These are phyloP conservation scores for Quercus phellos DNA, from an alignment of 331 rosid genomes.

Conservation along the genomic window DNA sequence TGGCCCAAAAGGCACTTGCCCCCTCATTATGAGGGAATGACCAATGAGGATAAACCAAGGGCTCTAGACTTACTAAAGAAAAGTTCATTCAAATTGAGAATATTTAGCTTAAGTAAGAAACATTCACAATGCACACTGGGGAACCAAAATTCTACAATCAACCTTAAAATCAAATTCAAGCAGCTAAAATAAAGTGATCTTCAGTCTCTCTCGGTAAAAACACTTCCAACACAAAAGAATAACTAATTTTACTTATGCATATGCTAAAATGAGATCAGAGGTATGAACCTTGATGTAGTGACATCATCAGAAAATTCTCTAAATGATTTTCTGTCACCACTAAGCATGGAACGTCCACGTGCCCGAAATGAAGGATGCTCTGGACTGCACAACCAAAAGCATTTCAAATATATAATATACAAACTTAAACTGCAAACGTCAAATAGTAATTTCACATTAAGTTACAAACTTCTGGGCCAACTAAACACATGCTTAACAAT, in stretches of 20 bases:
- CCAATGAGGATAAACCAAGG: no score
- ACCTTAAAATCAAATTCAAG: neutral
- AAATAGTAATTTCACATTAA: neutral
- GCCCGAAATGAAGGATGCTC: constrained; percentile 91
- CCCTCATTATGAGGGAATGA: no score
- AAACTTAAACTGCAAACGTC: neutral
- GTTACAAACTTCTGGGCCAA: neutral
- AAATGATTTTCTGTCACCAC: constrained; percentile 82
- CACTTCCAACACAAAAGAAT: neutral
- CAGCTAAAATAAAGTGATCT: neutral
- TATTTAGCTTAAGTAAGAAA: no score
- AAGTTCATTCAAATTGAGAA: no score
- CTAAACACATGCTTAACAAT: neutral
- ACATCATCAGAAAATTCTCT: constrained; percentile 81
- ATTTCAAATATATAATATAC: neutral
- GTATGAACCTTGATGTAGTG: constrained; percentile 77
- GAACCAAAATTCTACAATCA: neutral
- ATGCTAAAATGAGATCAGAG: constrained; percentile 18
- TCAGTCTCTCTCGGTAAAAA: neutral
- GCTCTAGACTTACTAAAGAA: no score
- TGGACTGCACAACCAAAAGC: constrained; percentile 61
- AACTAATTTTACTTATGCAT: neutral
- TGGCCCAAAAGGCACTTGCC: no score
- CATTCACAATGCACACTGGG: no score
- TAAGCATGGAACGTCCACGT: constrained; percentile 88